These are phyloP conservation scores for Alternaria alternata DNA, from an alignment of 2,329 filamentous ascomycete species.

Conservation along the genomic window DNA sequence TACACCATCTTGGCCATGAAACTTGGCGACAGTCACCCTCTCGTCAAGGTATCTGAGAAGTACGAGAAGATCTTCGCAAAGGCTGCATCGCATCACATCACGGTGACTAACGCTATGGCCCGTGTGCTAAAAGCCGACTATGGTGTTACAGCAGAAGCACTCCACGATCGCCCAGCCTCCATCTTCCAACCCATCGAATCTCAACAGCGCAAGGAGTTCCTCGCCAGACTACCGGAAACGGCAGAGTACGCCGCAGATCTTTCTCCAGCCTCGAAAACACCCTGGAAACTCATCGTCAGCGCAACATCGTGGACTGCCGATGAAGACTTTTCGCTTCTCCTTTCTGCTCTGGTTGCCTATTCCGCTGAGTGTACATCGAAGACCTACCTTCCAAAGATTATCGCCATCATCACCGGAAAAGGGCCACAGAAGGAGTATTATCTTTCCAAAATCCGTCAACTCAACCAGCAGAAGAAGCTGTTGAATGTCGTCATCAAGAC, in stretches of 20 bases:
- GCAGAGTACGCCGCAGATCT: constrained; percentile 67
- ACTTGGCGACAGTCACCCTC: constrained; percentile 69
- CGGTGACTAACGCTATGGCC: constrained; percentile 90
- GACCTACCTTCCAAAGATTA: constrained; percentile 68
- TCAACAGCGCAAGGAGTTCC: constrained; percentile 60
- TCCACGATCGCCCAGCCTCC: constrained; percentile 77
- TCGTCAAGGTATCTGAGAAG: constrained; percentile 77
- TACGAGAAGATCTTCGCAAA: constrained; percentile 80
- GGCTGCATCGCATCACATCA: constrained; percentile 76
- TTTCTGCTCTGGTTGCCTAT: constrained; percentile 82
- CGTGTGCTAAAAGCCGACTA: constrained; percentile 74
- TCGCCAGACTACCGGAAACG: constrained; percentile 72
- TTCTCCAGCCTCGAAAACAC: constrained; percentile 55
- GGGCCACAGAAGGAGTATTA: constrained; percentile 85
- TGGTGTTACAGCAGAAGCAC: constrained; percentile 67
- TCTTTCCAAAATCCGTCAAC: constrained; percentile 67
- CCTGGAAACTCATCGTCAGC: constrained; percentile 78
- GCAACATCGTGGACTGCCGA: constrained; percentile 98
- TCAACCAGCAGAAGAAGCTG: constrained; percentile 70
- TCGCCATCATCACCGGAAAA: constrained; percentile 93
- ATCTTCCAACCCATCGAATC: constrained; percentile 77
- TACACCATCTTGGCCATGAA: constrained; percentile 86
- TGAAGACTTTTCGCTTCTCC: constrained; percentile 89
- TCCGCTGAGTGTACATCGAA: constrained; percentile 61
- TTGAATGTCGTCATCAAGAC: constrained; percentile 76